Conservation (phyloP, 2,329 filamentous ascomycete species). For the Colletotrichum paranaense region DNA sequence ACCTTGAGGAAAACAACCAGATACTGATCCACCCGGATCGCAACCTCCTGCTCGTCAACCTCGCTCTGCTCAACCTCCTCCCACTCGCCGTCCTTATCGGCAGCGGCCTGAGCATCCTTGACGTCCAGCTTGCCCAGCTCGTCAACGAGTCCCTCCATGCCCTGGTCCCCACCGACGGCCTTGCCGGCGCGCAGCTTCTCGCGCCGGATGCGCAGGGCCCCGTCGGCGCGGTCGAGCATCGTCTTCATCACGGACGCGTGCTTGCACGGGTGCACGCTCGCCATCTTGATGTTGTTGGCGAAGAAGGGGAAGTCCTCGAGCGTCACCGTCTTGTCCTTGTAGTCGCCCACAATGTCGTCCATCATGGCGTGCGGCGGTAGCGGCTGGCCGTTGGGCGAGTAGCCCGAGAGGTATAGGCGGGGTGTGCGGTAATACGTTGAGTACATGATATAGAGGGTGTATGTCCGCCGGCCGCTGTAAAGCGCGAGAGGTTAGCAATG, state of each 20-base stretch:
- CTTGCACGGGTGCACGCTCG: conserved; percentile 95
- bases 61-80: conserved; percentile 72
- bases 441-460: conserved; percentile 98
- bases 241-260: conserved; percentile 99
- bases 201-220: conserved; percentile 87
- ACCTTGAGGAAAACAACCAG: conserved; percentile 89
- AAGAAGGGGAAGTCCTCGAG: conserved; percentile 98
- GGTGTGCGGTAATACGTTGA: conserved; percentile 96
- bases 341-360: conserved; percentile 96
- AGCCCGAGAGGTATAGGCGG: conserved; percentile 93
- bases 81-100: conserved; percentile 68
- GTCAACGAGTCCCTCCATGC: conserved; percentile 88
- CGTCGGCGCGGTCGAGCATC: conserved; percentile 93
- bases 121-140: conserved; percentile 76
- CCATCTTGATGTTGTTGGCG: conserved; percentile 92
- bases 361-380: conserved; percentile 89
- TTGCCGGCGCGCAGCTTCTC: conserved; percentile 79
- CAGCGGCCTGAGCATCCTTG: conserved; percentile 62
- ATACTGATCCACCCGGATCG: conserved; percentile 90
- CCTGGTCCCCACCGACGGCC: conserved; percentile 61
- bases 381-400: conserved; percentile 81
- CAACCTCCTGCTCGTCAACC: conserved; percentile 77
- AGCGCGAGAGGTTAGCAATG: conserved; percentile 35
- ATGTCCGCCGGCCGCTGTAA: conserved; percentile 84
- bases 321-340: conserved; percentile 98